Evolutionary conservation across 2,329 filamentous ascomycete genomes (phyloP), one percentile per base, ranked within the genome.

Genomic region (Ophiocordyceps unilateralis): DNA sequence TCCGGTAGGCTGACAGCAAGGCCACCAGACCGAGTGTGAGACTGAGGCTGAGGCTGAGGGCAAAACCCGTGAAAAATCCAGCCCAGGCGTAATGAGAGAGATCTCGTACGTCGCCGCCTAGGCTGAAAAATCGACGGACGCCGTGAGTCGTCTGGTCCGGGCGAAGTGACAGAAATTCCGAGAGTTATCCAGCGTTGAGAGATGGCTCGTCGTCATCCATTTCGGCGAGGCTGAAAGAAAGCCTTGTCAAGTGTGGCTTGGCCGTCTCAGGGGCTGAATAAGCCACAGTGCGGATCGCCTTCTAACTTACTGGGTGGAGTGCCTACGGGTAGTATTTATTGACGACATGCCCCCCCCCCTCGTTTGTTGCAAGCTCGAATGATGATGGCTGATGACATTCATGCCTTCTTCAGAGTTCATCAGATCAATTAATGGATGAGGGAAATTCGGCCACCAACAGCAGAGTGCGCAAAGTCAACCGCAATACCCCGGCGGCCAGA

Each of bases 1-100:
- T 67, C 43, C 5, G 6, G 20, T 4, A 21, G 20, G 20, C 20
- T n/a, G 15, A 22, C 20, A 22, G 12, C 6, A n/a, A 8, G 20
- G 15, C 2, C 14, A 6, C 19, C 15, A 20, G 4, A 5, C 20
- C 11, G 5, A 8, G 20, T 11, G n/a, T 19, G 17, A 10, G n/a
- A 7, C 30, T 17, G 10, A 9, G 17, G 10, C 9, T 36, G 7
- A 36, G 32, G 7, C 8, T 20, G 32, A 36, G n/a, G 4, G n/a
- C 14, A 15, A 15, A 6, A 15, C 4, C 4, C 2, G 12, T 5
- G 7, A 30, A 3, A 15, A 15, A 30, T n/a, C n/a, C n/a, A n/a
- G n/a, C n/a, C n/a, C n/a, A n/a, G n/a, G n/a, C n/a, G n/a, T n/a
- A n/a, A n/a, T n/a, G n/a, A 15, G 9, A 3, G 5, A 30, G 28